phyloP scores from a whole-genome alignment of 2,329 filamentous ascomycete species.

The Emmonsiellopsis sp. region DNA sequence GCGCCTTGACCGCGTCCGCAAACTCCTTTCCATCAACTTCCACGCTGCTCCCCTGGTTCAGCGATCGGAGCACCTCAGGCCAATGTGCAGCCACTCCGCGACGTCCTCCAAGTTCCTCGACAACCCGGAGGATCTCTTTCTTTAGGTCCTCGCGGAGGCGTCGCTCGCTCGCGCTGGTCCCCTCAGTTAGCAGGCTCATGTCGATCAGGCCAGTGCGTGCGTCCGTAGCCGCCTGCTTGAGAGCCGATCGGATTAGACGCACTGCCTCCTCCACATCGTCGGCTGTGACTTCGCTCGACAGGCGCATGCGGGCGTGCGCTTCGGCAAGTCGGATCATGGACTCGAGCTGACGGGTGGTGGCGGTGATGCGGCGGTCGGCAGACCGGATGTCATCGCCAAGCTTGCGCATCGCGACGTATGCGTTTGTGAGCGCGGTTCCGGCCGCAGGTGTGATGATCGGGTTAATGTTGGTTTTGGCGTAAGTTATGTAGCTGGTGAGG shows the following conservation, averaged over 20 bases:
- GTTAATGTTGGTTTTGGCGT: constrained; percentile 77
- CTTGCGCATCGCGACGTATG: constrained; percentile 91
- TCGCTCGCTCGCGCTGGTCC: constrained; percentile 81
- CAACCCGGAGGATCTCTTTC: constrained; percentile 58
- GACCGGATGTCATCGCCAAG: constrained; percentile 80
- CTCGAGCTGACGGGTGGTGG: constrained; percentile 91
- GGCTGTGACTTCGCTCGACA: constrained; percentile 64
- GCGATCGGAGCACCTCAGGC: constrained; percentile 62
- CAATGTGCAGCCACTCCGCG: constrained; percentile 60
- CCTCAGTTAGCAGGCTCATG: constrained; percentile 90
- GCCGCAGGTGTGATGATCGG: constrained; percentile 72
- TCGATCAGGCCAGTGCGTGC: constrained; percentile 84
- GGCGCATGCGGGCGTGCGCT: constrained; percentile 95
- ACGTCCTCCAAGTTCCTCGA: constrained; percentile 70
- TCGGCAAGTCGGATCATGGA: constrained; percentile 96
- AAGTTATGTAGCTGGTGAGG: constrained; percentile 93
- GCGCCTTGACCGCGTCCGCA: constrained; percentile 62
- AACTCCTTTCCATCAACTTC: constrained; percentile 73
- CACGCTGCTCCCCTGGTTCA: constrained; percentile 61
- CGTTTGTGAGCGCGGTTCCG: constrained; percentile 70
- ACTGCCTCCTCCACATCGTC: constrained; percentile 85
- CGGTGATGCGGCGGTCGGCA: constrained; percentile 91
- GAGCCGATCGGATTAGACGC: constrained; percentile 80
- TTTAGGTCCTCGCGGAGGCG: constrained; percentile 77
- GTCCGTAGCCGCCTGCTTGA: constrained; percentile 97